Evolutionary conservation across 495 filamentous ascomycete species (phyloP).

Genomic region (Penicillium alfredii): DNA sequence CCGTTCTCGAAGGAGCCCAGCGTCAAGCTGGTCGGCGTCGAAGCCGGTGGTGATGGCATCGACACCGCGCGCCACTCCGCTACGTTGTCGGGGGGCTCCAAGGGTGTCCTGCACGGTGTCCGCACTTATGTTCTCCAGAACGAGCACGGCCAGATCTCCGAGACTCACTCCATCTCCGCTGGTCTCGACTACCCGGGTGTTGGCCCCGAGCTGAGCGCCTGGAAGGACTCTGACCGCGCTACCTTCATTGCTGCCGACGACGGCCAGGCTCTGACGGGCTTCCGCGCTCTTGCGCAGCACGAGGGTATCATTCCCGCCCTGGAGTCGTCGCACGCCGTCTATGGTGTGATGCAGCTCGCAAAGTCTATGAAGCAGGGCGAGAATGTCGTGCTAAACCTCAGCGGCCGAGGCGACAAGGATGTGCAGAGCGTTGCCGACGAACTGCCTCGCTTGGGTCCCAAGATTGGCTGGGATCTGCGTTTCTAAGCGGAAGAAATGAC

Average conservation of each 20-base stretch:
- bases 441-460: slow-evolving; percentile 77
- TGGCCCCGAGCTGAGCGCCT: slow-evolving; percentile 80
- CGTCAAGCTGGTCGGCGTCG: slow-evolving; percentile 87
- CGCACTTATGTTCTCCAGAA: slow-evolving; percentile 93
- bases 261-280: slow-evolving; percentile 84
- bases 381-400: slow-evolving; percentile 91
- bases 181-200: slow-evolving; percentile 97
- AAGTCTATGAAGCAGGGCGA: slow-evolving; percentile 85
- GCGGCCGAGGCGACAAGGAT: slow-evolving; percentile 93
- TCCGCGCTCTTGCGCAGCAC: slow-evolving; percentile 71
- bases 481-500: slow-evolving; percentile 49
- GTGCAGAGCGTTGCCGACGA: slow-evolving; percentile 97
- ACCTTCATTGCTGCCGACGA: slow-evolving; percentile 90
- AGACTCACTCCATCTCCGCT: slow-evolving; percentile 95
- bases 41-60: slow-evolving; percentile 94
- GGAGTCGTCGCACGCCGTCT: slow-evolving; percentile 90
- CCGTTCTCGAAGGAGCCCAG: slow-evolving; percentile 80
- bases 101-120: slow-evolving; percentile 93
- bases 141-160: slow-evolving; percentile 82
- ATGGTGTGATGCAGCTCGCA: slow-evolving; percentile 78
- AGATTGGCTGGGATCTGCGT: slow-evolving; percentile 94
- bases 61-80: slow-evolving; percentile 83
- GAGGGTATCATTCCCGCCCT: slow-evolving; percentile 97
- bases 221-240: slow-evolving; percentile 86
- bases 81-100: slow-evolving; percentile 77